Conservation (phyloP, 345 rosid genomes). For the Eucalyptus fibrosa region DNA sequence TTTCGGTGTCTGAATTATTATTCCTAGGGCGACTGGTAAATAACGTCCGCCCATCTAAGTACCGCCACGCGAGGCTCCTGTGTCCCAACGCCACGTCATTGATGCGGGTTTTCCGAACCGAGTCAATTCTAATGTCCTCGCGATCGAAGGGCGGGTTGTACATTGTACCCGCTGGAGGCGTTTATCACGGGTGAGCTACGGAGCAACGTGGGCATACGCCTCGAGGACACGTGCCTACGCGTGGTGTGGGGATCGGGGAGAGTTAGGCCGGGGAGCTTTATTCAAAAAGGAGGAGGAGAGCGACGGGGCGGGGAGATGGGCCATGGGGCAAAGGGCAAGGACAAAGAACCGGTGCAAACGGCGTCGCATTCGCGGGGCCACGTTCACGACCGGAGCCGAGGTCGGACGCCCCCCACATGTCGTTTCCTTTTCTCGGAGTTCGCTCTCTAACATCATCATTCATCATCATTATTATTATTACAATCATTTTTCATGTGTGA, state of each 20-base stretch:
- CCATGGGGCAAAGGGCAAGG: neutral
- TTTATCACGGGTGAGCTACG: constrained; percentile 3
- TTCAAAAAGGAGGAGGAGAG: neutral
- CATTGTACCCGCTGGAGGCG: neutral
- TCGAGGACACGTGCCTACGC: constrained; percentile 5
- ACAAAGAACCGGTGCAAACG: neutral
- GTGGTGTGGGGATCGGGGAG: neutral
- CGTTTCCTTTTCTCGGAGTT: neutral
- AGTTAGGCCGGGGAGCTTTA: constrained; percentile 25
- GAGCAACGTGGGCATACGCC: neutral
- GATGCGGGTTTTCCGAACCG: neutral
- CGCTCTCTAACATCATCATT: neutral
- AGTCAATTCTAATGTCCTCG: neutral
- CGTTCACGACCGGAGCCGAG: neutral
- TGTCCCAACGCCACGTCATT: neutral
- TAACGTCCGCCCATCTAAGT: neutral
- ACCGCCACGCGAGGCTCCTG: neutral
- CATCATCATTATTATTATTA: neutral
- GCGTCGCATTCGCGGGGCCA: neutral
- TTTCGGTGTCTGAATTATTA: neutral
- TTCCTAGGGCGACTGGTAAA: no score
- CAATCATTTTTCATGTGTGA: neutral
- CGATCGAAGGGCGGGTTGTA: neutral
- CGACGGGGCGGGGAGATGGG: neutral
- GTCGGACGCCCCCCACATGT: neutral